A percentile compares a stretch with the other conserved stretches of the same genome.
Evolutionary conservation across 208 protist species (phyloP).

Genomic region (Naegleria gruberi): DNA sequence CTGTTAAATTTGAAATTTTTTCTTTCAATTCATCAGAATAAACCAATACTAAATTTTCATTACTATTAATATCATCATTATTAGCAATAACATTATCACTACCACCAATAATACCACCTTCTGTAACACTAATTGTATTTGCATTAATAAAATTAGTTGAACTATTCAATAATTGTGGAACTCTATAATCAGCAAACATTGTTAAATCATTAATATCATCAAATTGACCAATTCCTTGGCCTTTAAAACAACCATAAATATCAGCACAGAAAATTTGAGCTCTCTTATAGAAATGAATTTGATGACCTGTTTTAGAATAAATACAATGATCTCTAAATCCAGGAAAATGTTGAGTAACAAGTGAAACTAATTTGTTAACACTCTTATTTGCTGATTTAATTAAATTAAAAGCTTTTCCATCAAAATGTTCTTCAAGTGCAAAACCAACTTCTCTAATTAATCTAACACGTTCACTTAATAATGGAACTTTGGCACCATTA

Average conservation of each 20-base stretch:
- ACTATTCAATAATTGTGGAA: slow-evolving; percentile 18
- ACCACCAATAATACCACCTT: no score
- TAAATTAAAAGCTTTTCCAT: slow-evolving; percentile 15
- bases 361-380: slow-evolving; percentile 1
- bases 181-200: slow-evolving; percentile 24
- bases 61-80: neutral
- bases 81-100: no score
- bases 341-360: slow-evolving; percentile 14
- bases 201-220: slow-evolving; percentile 21
- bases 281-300: slow-evolving; percentile 23
- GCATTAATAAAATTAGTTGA: neutral
- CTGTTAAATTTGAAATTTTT: neutral
- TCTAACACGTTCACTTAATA: neutral
- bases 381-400: slow-evolving; percentile 6
- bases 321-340: slow-evolving; percentile 21
- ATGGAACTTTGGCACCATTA: neutral
- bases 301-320: neutral
- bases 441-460: slow-evolving; percentile 11
- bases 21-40: slow-evolving; percentile 1
- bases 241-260: neutral
- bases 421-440: neutral
- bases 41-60: neutral
- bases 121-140: no score
- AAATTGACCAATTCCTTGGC: slow-evolving; percentile 24
- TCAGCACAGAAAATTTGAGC: slow-evolving; percentile 29